Evolutionary conservation across 306 rosid species (phyloP), one percentile per base, ranked within the genome.

Genomic region (Corylus americana): DNA sequence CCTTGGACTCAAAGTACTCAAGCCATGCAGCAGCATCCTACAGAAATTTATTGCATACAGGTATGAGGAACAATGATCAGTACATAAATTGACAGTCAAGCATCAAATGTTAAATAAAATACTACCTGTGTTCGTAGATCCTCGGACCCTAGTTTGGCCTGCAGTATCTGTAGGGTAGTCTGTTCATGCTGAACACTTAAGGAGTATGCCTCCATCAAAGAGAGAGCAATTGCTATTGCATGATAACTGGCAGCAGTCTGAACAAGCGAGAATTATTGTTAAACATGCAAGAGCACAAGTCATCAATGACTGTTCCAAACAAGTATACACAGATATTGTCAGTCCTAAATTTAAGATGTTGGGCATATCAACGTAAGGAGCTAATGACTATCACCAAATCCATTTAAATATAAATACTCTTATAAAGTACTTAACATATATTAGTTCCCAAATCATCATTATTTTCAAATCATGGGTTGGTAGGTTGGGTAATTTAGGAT

Each of bases 21-120:
- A 95, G 97, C 98, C 98, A 95, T 69, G 98, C 98, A 81, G 98
- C 96, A 55, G 98, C 98, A 85, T 95, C 98, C 98, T 95, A 81
- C 73, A 79, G 71, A 63, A 37, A 62, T 86, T 78, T 78, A 79
- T n/a, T 55, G 27, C 37, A 51, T 58, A 62, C 72, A 13, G 73
- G 48, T 44, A 10, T 39, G 47, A 66, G 80, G 67, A 85, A 80
- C 55, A 55, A 75, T 73, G 44, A 74, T 53, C 8, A 25, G 55
- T 20, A 51, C 27, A 70, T 53, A 67, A 70, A 42, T 74, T 59
- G 55, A 53, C 64, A 75, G 8, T 70, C 55, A 64, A 49, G 49
- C 35, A 81, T 58, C 44, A 77, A 78, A 67, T 31, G 14, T 44
- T 64, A 54, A 48, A 70, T 18, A 27, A 77, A 49, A 78, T 53